These are phyloP conservation scores for Fusarium chlamydosporum DNA, from an alignment of 2,329 filamentous ascomycete species.

Conservation along the genomic window DNA sequence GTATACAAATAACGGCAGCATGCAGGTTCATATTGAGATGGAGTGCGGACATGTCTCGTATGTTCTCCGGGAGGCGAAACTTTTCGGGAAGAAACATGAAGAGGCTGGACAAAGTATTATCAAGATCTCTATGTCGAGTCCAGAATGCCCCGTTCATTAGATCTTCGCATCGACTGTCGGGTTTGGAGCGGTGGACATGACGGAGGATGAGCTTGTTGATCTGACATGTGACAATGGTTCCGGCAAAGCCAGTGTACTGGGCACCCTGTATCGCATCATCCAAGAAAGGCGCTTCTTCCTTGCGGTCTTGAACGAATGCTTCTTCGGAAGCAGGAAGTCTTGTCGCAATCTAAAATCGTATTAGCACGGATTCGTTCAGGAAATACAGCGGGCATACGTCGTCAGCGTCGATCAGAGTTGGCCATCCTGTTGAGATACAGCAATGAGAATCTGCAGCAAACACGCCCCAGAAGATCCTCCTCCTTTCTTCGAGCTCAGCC, in stretches of 20 bases:
- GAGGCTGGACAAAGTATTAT: constrained; percentile 82
- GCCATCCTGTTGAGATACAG: constrained; percentile 92
- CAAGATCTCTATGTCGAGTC: constrained; percentile 85
- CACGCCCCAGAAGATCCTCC: constrained; percentile 87
- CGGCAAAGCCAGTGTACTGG: constrained; percentile 78
- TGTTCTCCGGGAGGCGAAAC: constrained; percentile 77
- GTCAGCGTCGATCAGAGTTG: constrained; percentile 80
- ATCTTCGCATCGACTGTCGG: constrained; percentile 80
- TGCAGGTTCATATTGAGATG: constrained; percentile 92
- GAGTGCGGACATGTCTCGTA: constrained; percentile 79
- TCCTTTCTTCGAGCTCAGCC: constrained; percentile 81
- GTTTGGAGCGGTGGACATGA: constrained; percentile 80
- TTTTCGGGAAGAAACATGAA: constrained; percentile 83
- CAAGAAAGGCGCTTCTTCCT: constrained; percentile 74
- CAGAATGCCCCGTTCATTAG: constrained; percentile 83
- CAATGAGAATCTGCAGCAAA: constrained; percentile 89
- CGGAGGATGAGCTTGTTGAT: constrained; percentile 86
- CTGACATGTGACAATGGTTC: constrained; percentile 79
- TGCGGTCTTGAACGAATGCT: constrained; percentile 76
- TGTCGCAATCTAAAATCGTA: constrained; percentile 71
- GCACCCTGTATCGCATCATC: constrained; percentile 73
- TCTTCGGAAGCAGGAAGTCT: constrained; percentile 85
- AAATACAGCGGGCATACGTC: constrained; percentile 63
- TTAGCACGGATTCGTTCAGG: constrained; percentile 12
- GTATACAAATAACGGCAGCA: constrained; percentile 87